Evolutionary conservation across 768 basidiomycete genomes (phyloP), one percentile per base, ranked within the genome.

Genomic region (Agrocybe chaxingu): DNA sequence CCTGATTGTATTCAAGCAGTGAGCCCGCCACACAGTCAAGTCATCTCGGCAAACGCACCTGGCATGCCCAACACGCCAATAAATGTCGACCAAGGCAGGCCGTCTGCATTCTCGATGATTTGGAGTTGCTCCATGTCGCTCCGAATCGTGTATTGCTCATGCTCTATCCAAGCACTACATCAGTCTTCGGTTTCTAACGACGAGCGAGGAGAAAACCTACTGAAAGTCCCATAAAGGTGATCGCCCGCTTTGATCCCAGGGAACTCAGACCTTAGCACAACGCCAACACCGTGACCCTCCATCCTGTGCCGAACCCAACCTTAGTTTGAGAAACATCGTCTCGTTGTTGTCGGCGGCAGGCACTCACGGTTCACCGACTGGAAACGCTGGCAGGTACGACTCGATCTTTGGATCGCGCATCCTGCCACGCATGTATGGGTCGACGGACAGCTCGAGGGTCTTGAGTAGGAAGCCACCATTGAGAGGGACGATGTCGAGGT

Each of bases 31-130:
- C 16, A 16, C 16, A 16, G 16, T 16, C 16, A 16, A 16, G 16
- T 1, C 16, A 16, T 16, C 31, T 31, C 7, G 7, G 38, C 3
- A 16, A 24, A 65, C 73, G 44, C 62, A 76, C 76, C 71, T 65
- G 79, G 73, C 77, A 81, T 81, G 8, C 82, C 82, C 7, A 71
- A 67, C 1, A 75, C 73, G 11, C 82, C 80, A 29, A 80, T 59
- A 54, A 74, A 80, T 0, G 65, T 65, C 0, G 72, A 69, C 77
- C 76, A 81, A 0, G 80, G 78, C 3, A 82, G 60, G 4, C 70
- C 67, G 31, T 72, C 56, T 47, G 71, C 62, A 54, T 79, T 78
- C 34, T 74, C 50, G 36, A 79, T 49, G 5, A 73, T 52, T 3
- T 42, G 36, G 45, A 65, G 56, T 8, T 51, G 49, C 1, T 47